Conservation (phyloP, 2,329 filamentous ascomycete genomes). For the Hymenoscyphus linearis region DNA sequence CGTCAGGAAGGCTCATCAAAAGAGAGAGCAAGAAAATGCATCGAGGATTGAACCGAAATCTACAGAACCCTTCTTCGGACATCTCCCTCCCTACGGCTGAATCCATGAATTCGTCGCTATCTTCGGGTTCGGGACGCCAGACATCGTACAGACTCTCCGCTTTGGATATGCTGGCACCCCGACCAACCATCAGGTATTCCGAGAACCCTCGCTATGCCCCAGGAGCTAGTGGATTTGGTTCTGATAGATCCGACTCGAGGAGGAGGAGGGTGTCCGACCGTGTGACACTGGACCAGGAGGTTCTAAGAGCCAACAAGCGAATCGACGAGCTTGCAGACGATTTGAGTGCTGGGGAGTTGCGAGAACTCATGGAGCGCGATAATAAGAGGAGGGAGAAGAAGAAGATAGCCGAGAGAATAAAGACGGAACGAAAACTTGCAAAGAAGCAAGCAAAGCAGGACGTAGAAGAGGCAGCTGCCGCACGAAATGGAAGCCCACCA, state of each 20-base stretch:
- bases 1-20: slow-evolving; percentile 54
- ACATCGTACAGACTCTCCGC: slow-evolving; percentile 72
- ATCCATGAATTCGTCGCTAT: slow-evolving; percentile 72
- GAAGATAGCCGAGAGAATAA: slow-evolving; percentile 61
- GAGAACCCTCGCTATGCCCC: slow-evolving; percentile 55
- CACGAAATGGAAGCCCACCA: slow-evolving; percentile 44
- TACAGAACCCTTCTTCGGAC: slow-evolving; percentile 54
- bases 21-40: slow-evolving; percentile 62
- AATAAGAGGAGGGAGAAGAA: slow-evolving; percentile 73
- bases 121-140: slow-evolving; percentile 66
- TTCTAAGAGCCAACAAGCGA: slow-evolving; percentile 54
- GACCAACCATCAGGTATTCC: slow-evolving; percentile 75
- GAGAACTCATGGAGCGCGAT: slow-evolving; percentile 88
- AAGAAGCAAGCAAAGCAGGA: slow-evolving; percentile 62
- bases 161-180: slow-evolving; percentile 75
- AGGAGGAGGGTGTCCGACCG: slow-evolving; percentile 47
- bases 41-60: slow-evolving; percentile 47
- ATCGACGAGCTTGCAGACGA: slow-evolving; percentile 74
- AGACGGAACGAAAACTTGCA: slow-evolving; percentile 58
- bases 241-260: slow-evolving; percentile 39
- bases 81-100: slow-evolving; percentile 69
- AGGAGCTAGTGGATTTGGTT: slow-evolving; percentile 38
- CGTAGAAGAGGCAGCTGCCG: slow-evolving; percentile 51
- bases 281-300: slow-evolving; percentile 55
- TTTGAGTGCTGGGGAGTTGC: slow-evolving; percentile 75